Evolutionary conservation across 2,329 filamentous ascomycete species (phyloP).

Genomic region (Fusarium fracticaudum): DNA sequence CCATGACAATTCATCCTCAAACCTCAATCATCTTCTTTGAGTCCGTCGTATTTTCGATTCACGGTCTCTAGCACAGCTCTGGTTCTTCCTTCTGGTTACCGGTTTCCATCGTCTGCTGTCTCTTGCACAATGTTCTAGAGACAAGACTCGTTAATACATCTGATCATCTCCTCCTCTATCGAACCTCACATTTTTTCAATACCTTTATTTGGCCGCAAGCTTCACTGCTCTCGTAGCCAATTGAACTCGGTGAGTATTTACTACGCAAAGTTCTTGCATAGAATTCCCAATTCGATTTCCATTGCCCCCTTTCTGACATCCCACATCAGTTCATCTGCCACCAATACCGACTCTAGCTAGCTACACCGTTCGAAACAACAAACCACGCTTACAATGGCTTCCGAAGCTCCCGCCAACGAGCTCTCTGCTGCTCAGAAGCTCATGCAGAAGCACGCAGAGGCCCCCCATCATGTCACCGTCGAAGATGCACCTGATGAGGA

Average conservation of each 20-base stretch:
- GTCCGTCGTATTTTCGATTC: constrained; percentile 35
- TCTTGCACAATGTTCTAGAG: constrained; percentile 54
- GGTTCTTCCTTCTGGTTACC: constrained; percentile 54
- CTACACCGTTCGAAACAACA: constrained; percentile 22
- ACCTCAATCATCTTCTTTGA: constrained; percentile 38
- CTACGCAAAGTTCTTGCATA: background rate
- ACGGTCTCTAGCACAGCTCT: constrained; percentile 50
- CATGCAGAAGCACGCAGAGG: constrained; percentile 68
- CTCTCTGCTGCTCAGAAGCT: constrained; percentile 70
- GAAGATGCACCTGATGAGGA: constrained; percentile 88
- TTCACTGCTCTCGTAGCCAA: constrained; percentile 38
- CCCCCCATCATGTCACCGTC: constrained; percentile 71
- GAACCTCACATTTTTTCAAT: constrained; percentile 24
- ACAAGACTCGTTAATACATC: constrained; percentile 42
- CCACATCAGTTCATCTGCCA: constrained; percentile 10
- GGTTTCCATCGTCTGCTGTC: constrained; percentile 48
- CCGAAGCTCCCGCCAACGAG: constrained; percentile 53
- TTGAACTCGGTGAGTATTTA: constrained; percentile 21
- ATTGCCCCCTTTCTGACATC: constrained; percentile 22
- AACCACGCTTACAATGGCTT: constrained; percentile 52
- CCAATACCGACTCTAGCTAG: constrained; percentile 13
- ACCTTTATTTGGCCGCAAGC: constrained; percentile 33
- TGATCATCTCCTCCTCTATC: constrained; percentile 37
- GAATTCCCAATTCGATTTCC: too few species aligned
- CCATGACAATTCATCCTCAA: constrained; percentile 40